Base-by-base conservation (phyloP, 192 early-diverging fungal genomes). In the Jimgerdemannia lactiflua region DNA sequence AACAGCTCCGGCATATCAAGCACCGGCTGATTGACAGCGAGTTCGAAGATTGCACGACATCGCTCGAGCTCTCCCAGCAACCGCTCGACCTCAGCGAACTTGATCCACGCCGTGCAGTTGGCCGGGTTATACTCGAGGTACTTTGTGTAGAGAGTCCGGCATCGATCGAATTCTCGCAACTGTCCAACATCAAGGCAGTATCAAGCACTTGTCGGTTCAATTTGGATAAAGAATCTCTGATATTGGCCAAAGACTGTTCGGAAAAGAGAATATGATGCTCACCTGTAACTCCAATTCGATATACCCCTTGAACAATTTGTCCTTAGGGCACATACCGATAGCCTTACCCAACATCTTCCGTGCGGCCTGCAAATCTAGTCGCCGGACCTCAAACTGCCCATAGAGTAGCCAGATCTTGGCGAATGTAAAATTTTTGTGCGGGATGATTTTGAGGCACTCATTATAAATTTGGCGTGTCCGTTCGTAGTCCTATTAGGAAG, bases 1-100 rank as follows among this genome's bases (percentile, higher is more conserved):
- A 99, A 80, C 17, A 99, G 89, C 77, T 99, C 98, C 43, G 98
- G 98, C 97, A 99, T 98, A 74, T 99, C 97, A 74, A 99, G 79
- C 17, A 86, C 89, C 0, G 91, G 91, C 81, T 99, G 98, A 64
- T 88, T 84, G 43, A 99, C 87, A 3, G 96, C 97, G 73, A 99
- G 84, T 67, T 97, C 94, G 83, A 97, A 96, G 41, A 99, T 90
- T 43, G 93, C 98, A 63, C 93, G 86, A 3, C 88, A 85, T 42
- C 97, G 86, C 2, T 98, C 96, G 18, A 80, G 79, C 72, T 99
- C 98, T 66, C 94, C 95, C 66, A 99, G 75, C 71, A 90, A 89
- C 9, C 78, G 77, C 77, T 99, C 98, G 40, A 99, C 75, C 76
- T 95, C 91, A n/a, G 95, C 93, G 87, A 92, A 99, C 75, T 98